Base-by-base conservation (phyloP, 768 basidiomycete genomes). In the Chalciporus pseudorubinellus region DNA sequence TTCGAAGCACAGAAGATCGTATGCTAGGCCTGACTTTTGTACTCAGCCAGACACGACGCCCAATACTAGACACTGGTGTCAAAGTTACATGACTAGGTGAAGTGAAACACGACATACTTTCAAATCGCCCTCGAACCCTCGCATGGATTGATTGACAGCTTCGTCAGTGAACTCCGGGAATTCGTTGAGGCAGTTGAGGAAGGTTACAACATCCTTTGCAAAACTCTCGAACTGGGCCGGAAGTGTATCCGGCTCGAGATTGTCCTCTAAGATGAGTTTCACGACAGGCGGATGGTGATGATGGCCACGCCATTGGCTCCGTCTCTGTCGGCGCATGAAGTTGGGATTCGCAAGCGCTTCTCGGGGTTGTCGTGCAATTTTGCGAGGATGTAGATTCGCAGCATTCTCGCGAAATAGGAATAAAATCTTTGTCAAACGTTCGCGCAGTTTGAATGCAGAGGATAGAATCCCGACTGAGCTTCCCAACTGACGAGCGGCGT, bases 81-180 rank as follows among this genome's bases (percentile, higher is more conserved):
- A 56, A 58, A 36, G 51, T 40, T 8, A 53, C 16, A 40, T 26
- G 44, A 40, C 44, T 29, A 19, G 34, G 43, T 28, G n/a, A 16
- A 24, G 16, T 10, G 33, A 44, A 51, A 60, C 3, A 33, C 6
- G 19, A 56, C 68, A 18, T 57, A 76, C 77, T 65, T 75, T 79
- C 36, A 82, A 60, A 56, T 81, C 80, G 1, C 72, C 76, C 55
- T 81, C 76, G 13, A 82, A 74, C 1, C 75, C 70, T 24, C 73
- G 56, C 60, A 81, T 77, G 39, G 78, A 77, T 20, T 73, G 66
- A 50, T 81, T 78, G 38, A 81, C 72, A 0, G 73, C 74, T 46
- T 81, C 79, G 26, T 81, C 77, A 13, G 70, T 75, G 45, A 79
- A 81, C 60, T 81, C 79, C 1, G 80, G 79, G 39, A 81, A 81